Evolutionary conservation across 352 stramenopile species (phyloP), one percentile per base, ranked within the genome.

Genomic region (Plasmopara halstedii): DNA sequence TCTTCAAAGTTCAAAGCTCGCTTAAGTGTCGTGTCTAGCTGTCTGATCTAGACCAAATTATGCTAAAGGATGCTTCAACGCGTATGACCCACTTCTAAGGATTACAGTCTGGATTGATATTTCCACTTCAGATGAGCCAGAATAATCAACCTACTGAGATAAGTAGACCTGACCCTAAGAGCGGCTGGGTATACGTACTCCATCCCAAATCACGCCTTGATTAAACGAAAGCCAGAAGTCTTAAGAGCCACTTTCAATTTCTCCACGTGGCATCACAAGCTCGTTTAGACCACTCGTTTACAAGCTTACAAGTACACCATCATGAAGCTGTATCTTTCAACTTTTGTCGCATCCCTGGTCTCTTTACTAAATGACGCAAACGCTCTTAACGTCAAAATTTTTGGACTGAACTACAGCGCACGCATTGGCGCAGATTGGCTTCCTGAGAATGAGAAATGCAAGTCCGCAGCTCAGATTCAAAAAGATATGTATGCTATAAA

Each of bases 391-490:
- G 69, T 82, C 36, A 71, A 63, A 25, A 60, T 89, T 44, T 67
- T 73, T 21, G 75, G 78, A n/a, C 55, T 86, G 48, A 87, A 89
- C 64, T 89, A 87, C 62, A 85, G 82, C 62, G 60, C 70, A 14
- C 73, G 74, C 34, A 83, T 73, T 42, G 70, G 58, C 0, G 57
- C 64, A 3, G 73, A 86, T 38, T 86, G 70, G 70, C 53, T 50
- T 0, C 5, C 67, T 4, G 34, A 61, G 9, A 58, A 42, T 14
- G 13, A 62, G 23, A 58, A 56, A 19, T 90, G 78, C 58, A 88
- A 86, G 55, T 53, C 50, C 2, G 37, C 37, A 20, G 35, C 53
- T 3, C 56, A 83, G 36, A 61, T 90, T 33, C 44, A 63, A 22
- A 50, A 56, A 15, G 78, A 90, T 60, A 80, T 90, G 64, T 43